Base-by-base conservation (phyloP, 2,329 filamentous ascomycete genomes). In the Nectriaceae sp. region DNA sequence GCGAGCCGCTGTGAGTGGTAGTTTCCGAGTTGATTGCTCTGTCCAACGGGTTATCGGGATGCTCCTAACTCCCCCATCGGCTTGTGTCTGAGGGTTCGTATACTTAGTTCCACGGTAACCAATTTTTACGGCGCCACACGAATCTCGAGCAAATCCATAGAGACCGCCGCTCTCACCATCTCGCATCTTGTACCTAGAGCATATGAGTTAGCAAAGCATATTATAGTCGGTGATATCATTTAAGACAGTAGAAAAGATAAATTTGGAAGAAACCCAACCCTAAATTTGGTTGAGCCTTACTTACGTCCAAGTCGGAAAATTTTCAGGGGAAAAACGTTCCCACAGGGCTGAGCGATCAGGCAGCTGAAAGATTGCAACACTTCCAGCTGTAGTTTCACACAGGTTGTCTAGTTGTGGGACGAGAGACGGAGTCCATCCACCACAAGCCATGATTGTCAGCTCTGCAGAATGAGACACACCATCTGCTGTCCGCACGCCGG, bases 41-140 rank as follows among this genome's bases (percentile, higher is more conserved):
- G 56, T 65, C 64, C 69, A 75, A 4, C 68, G 55, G 4, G 73
- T 76, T 6, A 68, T 54, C 0, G 73, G 74, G 3, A 70, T 60
- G 37, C 71, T 75, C 16, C 70, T 61, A 41, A 67, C 63, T 2
- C 53, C 50, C 2, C 70, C 69, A 45, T 74, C 68, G 2, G 48
- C 24, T 29, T 70, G 67, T 0, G 39, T 13, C 21, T 62, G 41
- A 1, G 69, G 71, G 53, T 78, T 77, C 8, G 75, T 73, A 50
- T 59, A 66, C 44, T 65, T 66, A 8, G 55, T 59, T 10, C 63
- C 64, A 4, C 65, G 56, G 29, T 64, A 66, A 1, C 61, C 63
- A 19, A 67, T 60, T 48, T 65, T 66, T 26, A 67, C 45, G 6
- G 43, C 43, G 2, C 63, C 64, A 5, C 50, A 40, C 3, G 53